Evolutionary conservation across 2,329 filamentous ascomycete species (phyloP).

Genomic region (Pestalotiopsis sp.): DNA sequence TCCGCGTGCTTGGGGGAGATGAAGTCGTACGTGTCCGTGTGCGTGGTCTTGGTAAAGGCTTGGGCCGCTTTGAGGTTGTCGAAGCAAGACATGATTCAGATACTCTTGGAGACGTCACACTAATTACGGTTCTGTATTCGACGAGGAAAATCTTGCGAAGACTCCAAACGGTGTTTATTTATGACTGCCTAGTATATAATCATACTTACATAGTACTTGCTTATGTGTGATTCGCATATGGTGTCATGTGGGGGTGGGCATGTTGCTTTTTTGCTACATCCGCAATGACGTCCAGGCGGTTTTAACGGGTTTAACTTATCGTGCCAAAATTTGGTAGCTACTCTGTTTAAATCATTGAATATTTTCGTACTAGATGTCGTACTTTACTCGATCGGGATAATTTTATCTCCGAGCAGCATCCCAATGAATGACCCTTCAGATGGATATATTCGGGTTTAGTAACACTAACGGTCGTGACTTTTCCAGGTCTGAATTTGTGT

Average conservation of each 20-base stretch:
- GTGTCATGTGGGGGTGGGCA: neutral
- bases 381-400: no score
- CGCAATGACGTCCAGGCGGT: neutral
- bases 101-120: neutral
- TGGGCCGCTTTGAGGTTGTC: neutral
- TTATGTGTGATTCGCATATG: neutral
- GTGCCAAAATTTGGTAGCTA: neutral
- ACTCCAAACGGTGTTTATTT: no score
- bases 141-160: no score
- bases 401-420: no score
- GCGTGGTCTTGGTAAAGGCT: slow-evolving; percentile 17
- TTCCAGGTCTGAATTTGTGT: no score
- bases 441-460: no score
- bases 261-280: neutral
- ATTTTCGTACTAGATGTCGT: no score
- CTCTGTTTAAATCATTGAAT: neutral
- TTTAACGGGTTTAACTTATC: neutral
- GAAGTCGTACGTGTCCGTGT: slow-evolving; percentile 34
- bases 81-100: neutral
- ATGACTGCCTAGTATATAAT: neutral
- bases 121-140: neutral
- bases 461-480: no score
- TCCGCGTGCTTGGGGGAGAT: slow-evolving; percentile 26
- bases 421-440: no score
- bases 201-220: neutral